These are phyloP conservation scores for Parietaria judaica DNA, from an alignment of 306 rosid genomes.

Conservation along the genomic window DNA sequence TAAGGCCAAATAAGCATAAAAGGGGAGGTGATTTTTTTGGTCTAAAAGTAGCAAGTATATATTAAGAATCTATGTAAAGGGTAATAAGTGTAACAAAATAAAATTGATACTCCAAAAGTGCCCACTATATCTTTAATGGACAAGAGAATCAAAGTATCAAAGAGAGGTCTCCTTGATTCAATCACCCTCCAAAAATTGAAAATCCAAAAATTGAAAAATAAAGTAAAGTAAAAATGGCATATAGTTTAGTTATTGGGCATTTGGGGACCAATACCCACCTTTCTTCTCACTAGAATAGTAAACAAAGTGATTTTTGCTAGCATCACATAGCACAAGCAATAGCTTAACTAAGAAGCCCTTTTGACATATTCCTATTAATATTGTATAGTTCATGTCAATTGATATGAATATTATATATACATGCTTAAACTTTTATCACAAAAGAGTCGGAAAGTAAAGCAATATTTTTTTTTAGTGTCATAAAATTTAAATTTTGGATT, in stretches of 20 bases:
- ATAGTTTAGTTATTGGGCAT: constrained; percentile 7
- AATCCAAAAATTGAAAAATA: not conserved
- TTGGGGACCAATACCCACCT: constrained; percentile 7
- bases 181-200: not conserved
- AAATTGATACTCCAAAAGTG: constrained; percentile 9
- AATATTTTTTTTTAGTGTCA: too few species aligned
- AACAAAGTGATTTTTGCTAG: not conserved
- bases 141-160: constrained; percentile 8
- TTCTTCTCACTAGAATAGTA: not conserved
- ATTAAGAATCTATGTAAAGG: constrained; percentile 10
- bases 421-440: too few species aligned
- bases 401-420: not conserved
- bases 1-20: not conserved
- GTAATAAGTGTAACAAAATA: constrained; percentile 1
- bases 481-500: too few species aligned
- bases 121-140: constrained; percentile 7
- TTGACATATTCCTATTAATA: constrained; percentile 3
- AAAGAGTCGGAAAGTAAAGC: not conserved
- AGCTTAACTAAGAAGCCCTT: constrained; percentile 14
- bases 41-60: not conserved
- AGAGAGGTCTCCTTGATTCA: constrained; percentile 8
- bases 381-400: too few species aligned
- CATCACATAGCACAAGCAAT: constrained; percentile 7
- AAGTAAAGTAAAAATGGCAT: not conserved
- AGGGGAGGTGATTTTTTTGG: not conserved